Percentiles rank a stretch among this genome's conserved stretches.
These are phyloP conservation scores for Pseudocohnilembus persalinus DNA, from an alignment of 169 alveolate genomes.

Conservation along the genomic window DNA sequence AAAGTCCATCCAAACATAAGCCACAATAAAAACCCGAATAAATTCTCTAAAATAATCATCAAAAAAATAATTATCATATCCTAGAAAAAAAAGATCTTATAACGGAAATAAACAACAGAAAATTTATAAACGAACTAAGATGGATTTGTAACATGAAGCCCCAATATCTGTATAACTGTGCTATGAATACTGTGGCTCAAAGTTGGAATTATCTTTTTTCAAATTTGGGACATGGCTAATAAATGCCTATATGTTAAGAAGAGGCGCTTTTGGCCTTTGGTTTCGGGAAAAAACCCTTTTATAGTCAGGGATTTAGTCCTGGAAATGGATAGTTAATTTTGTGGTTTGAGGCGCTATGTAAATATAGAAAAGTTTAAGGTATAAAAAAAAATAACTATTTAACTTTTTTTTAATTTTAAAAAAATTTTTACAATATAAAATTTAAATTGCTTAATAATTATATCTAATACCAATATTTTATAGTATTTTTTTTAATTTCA, in stretches of 20 bases:
- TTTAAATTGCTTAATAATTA: constrained; percentile 30
- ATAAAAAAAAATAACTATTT: too few species aligned
- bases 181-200: constrained; percentile 54
- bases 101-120: constrained; percentile 49
- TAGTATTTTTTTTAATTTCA: constrained; percentile 48
- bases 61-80: too few species aligned
- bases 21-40: too few species aligned
- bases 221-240: constrained; percentile 51
- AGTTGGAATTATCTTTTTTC: constrained; percentile 63
- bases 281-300: neutral
- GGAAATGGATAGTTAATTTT: neutral
- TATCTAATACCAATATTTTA: constrained; percentile 37
- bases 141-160: constrained; percentile 65
- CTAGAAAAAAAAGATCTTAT: neutral
- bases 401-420: too few species aligned
- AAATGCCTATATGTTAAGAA: constrained; percentile 52
- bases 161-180: constrained; percentile 61
- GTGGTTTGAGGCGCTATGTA: neutral
- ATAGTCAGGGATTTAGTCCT: neutral
- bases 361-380: neutral
- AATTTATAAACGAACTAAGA: constrained; percentile 51
- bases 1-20: too few species aligned
- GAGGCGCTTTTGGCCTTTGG: constrained; percentile 44
- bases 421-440: neutral
- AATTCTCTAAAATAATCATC: too few species aligned